These are phyloP conservation scores for Coccomyxa sp. DNA, from an alignment of 139 green algal species.

Conservation along the genomic window DNA sequence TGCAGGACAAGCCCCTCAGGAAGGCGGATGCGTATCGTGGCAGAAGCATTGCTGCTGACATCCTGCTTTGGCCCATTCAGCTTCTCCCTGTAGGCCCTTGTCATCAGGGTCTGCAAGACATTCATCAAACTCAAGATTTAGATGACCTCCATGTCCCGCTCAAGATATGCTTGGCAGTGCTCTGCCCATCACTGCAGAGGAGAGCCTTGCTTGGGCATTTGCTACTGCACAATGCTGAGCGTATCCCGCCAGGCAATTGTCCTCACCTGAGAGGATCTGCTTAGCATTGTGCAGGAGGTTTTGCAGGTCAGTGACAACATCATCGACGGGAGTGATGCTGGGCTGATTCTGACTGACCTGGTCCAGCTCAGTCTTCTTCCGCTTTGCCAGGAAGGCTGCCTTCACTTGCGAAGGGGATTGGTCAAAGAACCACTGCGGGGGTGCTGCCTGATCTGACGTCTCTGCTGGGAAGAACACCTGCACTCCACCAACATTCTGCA, in stretches of 20 bases:
- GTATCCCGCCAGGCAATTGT: not conserved
- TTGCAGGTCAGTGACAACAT: not conserved
- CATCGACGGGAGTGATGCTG: too few species aligned
- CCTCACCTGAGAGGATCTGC: not conserved
- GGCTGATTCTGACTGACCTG: not conserved
- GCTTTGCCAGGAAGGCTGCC: constrained; percentile 37
- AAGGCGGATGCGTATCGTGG: constrained; percentile 49
- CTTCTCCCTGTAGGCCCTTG: constrained; percentile 40
- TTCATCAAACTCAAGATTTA: not conserved
- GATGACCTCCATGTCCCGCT: not conserved
- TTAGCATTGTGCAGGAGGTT: not conserved
- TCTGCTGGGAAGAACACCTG: not conserved
- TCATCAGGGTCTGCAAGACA: constrained; percentile 42
- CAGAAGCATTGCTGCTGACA: not conserved
- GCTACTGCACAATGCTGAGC: too few species aligned
- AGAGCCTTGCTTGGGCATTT: too few species aligned
- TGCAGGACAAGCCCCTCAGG: constrained; percentile 67
- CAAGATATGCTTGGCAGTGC: not conserved
- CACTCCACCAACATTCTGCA: constrained; percentile 3
- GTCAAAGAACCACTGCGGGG: constrained; percentile 74
- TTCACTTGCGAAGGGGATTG: constrained; percentile 59
- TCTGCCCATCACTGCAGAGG: constrained; percentile 2
- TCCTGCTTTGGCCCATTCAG: not conserved
- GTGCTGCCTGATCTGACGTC: not conserved
- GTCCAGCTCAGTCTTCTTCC: constrained; percentile 29